A percentile compares a stretch with the other conserved stretches of the same genome.
Conservation (phyloP, 371 early-diverging fungal species). For the Dentiscutata heterogama region DNA sequence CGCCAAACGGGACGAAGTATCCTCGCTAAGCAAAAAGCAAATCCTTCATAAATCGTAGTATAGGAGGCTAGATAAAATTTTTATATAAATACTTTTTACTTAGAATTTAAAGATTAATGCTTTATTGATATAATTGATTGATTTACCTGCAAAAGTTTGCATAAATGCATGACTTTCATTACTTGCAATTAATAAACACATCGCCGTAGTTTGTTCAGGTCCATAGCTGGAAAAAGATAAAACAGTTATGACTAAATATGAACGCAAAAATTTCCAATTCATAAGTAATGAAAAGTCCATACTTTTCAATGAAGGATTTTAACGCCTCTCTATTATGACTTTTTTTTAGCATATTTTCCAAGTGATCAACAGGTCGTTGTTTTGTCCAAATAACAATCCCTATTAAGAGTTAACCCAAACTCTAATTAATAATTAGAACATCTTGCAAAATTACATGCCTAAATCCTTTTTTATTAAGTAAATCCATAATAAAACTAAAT, state of each 20-base stretch:
- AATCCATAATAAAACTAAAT: not conserved
- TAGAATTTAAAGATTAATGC: not conserved
- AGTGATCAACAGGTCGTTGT: constrained; percentile 32
- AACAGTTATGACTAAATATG: not conserved
- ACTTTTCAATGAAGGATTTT: constrained; percentile 25
- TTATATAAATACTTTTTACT: not conserved
- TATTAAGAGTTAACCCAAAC: not conserved
- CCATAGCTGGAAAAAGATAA: constrained; percentile 42
- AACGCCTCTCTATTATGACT: not conserved
- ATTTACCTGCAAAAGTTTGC: constrained; percentile 13
- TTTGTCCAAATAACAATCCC: constrained; percentile 24
- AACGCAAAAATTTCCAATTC: not conserved
- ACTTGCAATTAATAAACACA: constrained; percentile 32
- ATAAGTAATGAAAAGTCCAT: not conserved
- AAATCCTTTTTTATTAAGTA: not conserved
- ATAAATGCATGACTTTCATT: constrained; percentile 23
- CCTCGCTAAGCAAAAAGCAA: constrained; percentile 36
- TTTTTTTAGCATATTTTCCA: constrained; percentile 13
- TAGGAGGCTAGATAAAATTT: not conserved
- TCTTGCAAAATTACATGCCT: no score
- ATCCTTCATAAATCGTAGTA: constrained; percentile 29
- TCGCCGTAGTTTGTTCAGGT: constrained; percentile 27
- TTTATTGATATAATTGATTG: no score
- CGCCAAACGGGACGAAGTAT: constrained; percentile 41
- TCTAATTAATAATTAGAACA: not conserved